Conservation (phyloP, 1,284 basidiomycete genomes). For the Meira miltonrushii region DNA sequence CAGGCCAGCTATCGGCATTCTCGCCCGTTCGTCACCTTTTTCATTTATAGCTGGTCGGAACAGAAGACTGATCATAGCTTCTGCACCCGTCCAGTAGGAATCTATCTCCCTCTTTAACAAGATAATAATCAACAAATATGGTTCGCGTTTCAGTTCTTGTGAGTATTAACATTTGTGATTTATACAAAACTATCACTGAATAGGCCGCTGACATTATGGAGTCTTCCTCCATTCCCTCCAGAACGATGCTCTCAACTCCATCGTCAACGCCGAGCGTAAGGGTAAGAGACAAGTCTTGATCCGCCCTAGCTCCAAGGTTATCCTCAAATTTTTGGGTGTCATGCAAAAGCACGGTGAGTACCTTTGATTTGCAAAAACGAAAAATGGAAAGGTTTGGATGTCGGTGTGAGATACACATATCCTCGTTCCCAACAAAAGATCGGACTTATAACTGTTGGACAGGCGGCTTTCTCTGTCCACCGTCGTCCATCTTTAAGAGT, state of each 20-base stretch:
- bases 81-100: slow-evolving; percentile 17
- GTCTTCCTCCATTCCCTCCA: not conserved
- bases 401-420: not conserved
- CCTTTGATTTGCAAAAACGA: not conserved
- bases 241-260: slow-evolving; percentile 52
- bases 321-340: slow-evolving; percentile 52
- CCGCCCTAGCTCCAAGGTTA: slow-evolving; percentile 52
- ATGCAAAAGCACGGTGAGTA: slow-evolving; percentile 54
- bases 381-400: not conserved
- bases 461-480: slow-evolving; percentile 32
- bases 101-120: slow-evolving; percentile 15
- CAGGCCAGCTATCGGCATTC: not conserved
- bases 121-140: slow-evolving; percentile 40
- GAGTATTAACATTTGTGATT: slow-evolving; percentile 19
- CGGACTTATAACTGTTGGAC: slow-evolving; percentile 53
- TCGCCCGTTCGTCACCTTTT: not conserved
- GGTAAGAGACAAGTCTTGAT: slow-evolving; percentile 52
- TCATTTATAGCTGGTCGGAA: slow-evolving; percentile 15
- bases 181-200: not conserved
- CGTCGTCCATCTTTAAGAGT: slow-evolving; percentile 51
- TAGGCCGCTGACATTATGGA: not conserved
- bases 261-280: slow-evolving; percentile 53
- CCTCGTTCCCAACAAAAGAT: slow-evolving; percentile 4
- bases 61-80: slow-evolving; percentile 11
- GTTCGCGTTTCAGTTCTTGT: slow-evolving; percentile 43